These are phyloP conservation scores for Fusarium nygamai DNA, from an alignment of 2,329 filamentous ascomycete species.

Conservation along the genomic window DNA sequence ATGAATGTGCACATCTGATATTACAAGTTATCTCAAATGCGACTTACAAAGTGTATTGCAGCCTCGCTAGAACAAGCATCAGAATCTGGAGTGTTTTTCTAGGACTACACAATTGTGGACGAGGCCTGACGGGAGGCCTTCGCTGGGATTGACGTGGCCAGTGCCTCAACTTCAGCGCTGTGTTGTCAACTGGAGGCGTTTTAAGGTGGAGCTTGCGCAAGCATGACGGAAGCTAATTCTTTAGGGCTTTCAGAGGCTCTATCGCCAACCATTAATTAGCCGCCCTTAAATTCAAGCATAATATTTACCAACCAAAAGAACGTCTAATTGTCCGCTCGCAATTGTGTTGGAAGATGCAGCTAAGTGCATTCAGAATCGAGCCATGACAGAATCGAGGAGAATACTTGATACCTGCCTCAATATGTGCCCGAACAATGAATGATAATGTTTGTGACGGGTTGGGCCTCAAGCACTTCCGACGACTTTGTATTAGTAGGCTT, in stretches of 20 bases:
- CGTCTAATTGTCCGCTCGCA: not conserved
- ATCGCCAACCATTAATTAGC: not conserved
- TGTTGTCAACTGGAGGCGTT: not conserved
- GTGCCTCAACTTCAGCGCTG: not conserved
- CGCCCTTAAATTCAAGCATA: fast-evolving
- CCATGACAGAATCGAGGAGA: fast-evolving
- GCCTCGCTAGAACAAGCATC: not conserved
- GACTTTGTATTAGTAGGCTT: not conserved
- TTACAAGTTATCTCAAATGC: fast-evolving
- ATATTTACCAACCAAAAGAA: not conserved
- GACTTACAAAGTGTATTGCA: fast-evolving
- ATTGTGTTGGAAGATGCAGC: not conserved
- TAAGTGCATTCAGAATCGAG: too few species aligned
- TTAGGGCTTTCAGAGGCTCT: too few species aligned
- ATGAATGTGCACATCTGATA: fast-evolving
- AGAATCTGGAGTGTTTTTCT: fast-evolving
- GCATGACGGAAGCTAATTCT: fast-evolving
- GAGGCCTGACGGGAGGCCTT: not conserved
- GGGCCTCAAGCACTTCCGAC: too few species aligned
- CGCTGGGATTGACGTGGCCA: not conserved
- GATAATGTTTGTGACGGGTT: too few species aligned
- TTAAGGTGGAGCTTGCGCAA: too few species aligned
- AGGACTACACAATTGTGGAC: not conserved
- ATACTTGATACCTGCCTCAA: not conserved
- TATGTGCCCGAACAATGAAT: not conserved